Base-by-base conservation (phyloP, 2,329 filamentous ascomycete genomes). In the Tolypocladium tundrense region DNA sequence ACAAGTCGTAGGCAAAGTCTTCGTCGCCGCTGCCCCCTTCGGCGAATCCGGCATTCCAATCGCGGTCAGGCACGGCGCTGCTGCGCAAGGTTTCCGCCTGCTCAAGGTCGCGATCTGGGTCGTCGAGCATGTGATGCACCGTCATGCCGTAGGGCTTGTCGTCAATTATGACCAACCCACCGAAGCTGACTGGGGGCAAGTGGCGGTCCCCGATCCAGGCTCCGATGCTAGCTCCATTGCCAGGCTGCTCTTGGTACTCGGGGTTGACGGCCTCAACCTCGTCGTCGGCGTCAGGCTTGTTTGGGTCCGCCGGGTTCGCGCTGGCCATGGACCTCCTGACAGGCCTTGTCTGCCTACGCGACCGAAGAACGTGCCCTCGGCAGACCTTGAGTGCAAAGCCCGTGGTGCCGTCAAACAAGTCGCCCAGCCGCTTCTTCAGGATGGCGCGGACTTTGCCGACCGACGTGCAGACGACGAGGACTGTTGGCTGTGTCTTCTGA, bases 111-210 rank as follows among this genome's bases (percentile, higher is more conserved):
- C 73, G 71, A 4, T 82, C 81, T 1, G 82, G 83, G 58, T 86
- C 82, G 76, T 97, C 93, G 2, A 97, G 83, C 85, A 97, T 93
- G 71, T 97, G 93, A 67, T 97, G 93, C 0, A 97, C 93, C 27
- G 91, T 97, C 90, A 97, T 94, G 14, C 93, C 93, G 66, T 91
- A 94, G 0, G 90, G 84, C 69, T 88, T 86, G 57, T 88, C 85
- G 67, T 97, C 91, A 1, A 97, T 85, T 39, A 94, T 76, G 45
- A 97, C 85, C 4, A 96, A 80, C 10, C 93, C 93, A 14, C 93
- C 93, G 64, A 96, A 91, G 39, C 91, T 95, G 3, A 96, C 93
- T 2, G 93, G 91, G 7, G 92, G 91, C 3, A 97, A 77, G 68
- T 97, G 93, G 51, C 89, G 86, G 62, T 91, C 85, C 58, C 89